phyloP scores from a whole-genome alignment of 2,329 filamentous ascomycete genomes.

The Cordyceps farinosa region DNA sequence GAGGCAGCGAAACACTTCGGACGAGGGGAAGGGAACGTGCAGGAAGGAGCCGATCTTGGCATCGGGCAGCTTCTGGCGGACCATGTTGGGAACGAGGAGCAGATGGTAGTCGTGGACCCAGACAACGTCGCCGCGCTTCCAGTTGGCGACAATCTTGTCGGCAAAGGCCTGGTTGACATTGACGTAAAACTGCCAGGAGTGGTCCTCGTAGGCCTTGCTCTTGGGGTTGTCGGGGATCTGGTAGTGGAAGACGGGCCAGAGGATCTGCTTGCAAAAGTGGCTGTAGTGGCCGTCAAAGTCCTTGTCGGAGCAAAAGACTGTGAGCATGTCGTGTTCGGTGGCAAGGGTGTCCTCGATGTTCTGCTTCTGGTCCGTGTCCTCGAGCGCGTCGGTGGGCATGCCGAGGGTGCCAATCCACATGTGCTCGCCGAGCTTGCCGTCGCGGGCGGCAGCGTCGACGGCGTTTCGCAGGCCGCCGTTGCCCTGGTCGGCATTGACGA shows the following conservation, averaged over 20 bases:
- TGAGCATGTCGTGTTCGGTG: constrained; percentile 76
- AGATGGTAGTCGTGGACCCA: constrained; percentile 98
- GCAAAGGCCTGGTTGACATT: constrained; percentile 92
- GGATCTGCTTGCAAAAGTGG: constrained; percentile 95
- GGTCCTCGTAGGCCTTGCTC: constrained; percentile 96
- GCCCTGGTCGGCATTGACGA: constrained; percentile 82
- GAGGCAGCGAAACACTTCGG: constrained; percentile 90
- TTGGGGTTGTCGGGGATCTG: constrained; percentile 97
- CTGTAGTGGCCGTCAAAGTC: constrained; percentile 94
- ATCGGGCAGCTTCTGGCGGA: constrained; percentile 84
- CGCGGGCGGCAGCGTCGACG: constrained; percentile 70
- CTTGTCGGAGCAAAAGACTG: constrained; percentile 83
- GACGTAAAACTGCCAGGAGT: constrained; percentile 94
- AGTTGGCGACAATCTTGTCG: constrained; percentile 83
- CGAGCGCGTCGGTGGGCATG: constrained; percentile 86
- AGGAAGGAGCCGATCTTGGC: constrained; percentile 96
- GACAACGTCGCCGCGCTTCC: constrained; percentile 88
- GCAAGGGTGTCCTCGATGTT: constrained; percentile 81
- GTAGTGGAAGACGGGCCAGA: constrained; percentile 98
- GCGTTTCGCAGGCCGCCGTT: constrained; percentile 92
- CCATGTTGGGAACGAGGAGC: constrained; percentile 81
- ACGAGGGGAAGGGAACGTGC: constrained; percentile 92
- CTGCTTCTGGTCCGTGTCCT: constrained; percentile 68
- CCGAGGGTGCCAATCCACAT: constrained; percentile 91
- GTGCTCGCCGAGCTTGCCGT: constrained; percentile 67